These are phyloP conservation scores for Pseudogymnoascus sp. DNA, from an alignment of 2,329 filamentous ascomycete genomes.

Conservation along the genomic window DNA sequence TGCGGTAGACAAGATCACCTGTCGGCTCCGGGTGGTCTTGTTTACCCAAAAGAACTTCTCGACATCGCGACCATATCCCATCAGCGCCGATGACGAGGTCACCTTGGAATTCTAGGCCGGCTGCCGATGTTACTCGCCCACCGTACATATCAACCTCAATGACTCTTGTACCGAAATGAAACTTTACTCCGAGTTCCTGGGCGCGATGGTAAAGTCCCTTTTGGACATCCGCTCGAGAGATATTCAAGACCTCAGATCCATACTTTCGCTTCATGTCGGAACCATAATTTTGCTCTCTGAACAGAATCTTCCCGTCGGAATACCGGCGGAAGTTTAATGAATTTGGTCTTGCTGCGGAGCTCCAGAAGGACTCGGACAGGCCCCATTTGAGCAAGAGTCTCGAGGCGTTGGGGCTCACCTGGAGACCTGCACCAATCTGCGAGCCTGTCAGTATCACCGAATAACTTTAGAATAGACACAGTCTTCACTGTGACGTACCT, in stretches of 20 bases:
- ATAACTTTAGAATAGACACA: not conserved
- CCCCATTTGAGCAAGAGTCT: constrained; percentile 22
- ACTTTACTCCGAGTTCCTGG: not conserved
- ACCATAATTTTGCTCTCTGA: not conserved
- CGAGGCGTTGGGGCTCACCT: constrained; percentile 22
- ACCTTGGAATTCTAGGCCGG: constrained; percentile 6
- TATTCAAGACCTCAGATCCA: constrained; percentile 7
- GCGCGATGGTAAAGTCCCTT: constrained; percentile 12
- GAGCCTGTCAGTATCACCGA: constrained; percentile 24
- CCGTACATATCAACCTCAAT: not conserved
- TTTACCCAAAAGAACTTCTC: constrained; percentile 6
- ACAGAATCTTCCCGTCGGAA: not conserved
- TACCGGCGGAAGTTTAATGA: not conserved
- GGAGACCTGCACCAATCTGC: constrained; percentile 28
- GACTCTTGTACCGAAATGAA: not conserved
- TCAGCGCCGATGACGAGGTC: constrained; percentile 14
- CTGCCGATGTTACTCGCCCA: constrained; percentile 1
- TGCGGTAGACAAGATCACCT: constrained; percentile 53
- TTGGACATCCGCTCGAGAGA: constrained; percentile 12
- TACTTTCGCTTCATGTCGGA: not conserved
- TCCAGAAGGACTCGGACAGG: constrained; percentile 9
- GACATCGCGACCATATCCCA: constrained; percentile 12
- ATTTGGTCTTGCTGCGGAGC: not conserved
- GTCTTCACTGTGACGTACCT: constrained; percentile 24
- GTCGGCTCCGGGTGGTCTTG: not conserved